Evolutionary conservation across 202 grass and related monocot genomes (phyloP).

Genomic region (Schoenoplectus triqueter): DNA sequence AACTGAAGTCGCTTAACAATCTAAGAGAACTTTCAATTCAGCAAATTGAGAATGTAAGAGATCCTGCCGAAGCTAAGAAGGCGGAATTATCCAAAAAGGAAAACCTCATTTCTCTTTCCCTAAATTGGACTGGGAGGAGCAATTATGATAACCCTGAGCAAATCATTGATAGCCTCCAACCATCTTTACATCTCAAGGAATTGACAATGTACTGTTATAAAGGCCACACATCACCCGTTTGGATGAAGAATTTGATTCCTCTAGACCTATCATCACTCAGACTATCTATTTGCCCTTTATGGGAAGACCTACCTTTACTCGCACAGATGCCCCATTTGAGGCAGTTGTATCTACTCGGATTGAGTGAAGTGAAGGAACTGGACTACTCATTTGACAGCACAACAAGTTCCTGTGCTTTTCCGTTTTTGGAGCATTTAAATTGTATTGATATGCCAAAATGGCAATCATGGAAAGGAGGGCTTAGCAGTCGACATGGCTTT

Average conservation of each 20-base stretch:
- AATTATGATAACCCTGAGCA: constrained; percentile 18
- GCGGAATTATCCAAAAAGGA: constrained; percentile 38
- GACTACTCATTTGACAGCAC: constrained; percentile 42
- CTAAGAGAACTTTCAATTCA: constrained; percentile 41
- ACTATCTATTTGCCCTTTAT: constrained; percentile 42
- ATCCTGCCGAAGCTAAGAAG: constrained; percentile 42
- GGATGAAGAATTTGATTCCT: constrained; percentile 33
- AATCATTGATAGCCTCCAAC: constrained; percentile 45
- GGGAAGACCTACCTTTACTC: constrained; percentile 51
- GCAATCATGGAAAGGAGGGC: constrained; percentile 37
- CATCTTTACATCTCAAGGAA: constrained; percentile 43
- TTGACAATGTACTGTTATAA: constrained; percentile 46
- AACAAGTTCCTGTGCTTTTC: constrained; percentile 26
- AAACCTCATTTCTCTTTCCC: constrained; percentile 39
- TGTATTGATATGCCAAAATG: constrained; percentile 48
- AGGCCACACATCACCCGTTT: constrained; percentile 45
- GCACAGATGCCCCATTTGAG: constrained; percentile 40
- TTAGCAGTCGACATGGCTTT: background rate
- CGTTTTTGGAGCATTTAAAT: constrained; percentile 41
- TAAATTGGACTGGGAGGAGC: constrained; percentile 45
- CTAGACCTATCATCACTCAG: constrained; percentile 34
- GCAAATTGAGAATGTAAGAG: constrained; percentile 47
- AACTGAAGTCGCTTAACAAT: constrained; percentile 46
- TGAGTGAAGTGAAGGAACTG: constrained; percentile 45
- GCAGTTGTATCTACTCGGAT: constrained; percentile 39